Conservation (phyloP, 1,284 basidiomycete genomes). For the Porodaedalea pini region DNA sequence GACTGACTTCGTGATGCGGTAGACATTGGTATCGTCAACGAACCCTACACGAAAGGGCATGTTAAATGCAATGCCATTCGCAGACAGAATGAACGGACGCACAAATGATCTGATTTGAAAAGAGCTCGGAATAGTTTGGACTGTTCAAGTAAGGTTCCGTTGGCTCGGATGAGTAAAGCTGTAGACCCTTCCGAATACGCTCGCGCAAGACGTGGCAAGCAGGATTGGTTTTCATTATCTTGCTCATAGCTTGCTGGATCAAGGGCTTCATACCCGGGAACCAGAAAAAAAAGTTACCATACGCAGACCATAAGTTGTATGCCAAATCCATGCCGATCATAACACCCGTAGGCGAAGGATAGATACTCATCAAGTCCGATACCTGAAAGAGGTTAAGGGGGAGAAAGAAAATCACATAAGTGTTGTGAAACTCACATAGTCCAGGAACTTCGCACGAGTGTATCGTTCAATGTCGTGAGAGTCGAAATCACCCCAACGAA, state of each 20-base stretch:
- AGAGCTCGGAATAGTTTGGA: conserved; percentile 94
- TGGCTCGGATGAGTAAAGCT: conserved; percentile 98
- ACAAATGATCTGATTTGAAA: conserved; percentile 99
- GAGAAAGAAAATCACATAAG: conserved; percentile 12
- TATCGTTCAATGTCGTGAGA: conserved; percentile 98
- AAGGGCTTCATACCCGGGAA: conserved; percentile 99
- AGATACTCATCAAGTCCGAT: conserved; percentile 95
- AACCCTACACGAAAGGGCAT: conserved; percentile 61
- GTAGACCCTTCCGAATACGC: conserved; percentile 97
- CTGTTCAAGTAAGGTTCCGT: conserved; percentile 99
- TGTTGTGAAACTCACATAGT: conserved; percentile 55
- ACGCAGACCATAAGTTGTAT: conserved; percentile 98
- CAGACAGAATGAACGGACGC: conserved; percentile 30
- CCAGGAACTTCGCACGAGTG: conserved; percentile 96
- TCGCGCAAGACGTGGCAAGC: conserved; percentile 98
- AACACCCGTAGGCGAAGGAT: conserved; percentile 96
- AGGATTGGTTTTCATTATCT: conserved; percentile 99
- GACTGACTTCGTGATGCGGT: conserved; percentile 93
- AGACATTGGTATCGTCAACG: conserved; percentile 99
- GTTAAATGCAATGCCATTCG: conserved; percentile 12
- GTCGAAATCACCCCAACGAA: conserved; percentile 99
- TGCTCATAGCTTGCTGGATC: conserved; percentile 98
- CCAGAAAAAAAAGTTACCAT: conserved; percentile 99
- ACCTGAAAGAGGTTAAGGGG: conserved; percentile 43
- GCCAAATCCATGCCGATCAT: conserved; percentile 98